These are phyloP conservation scores for Saccharomycopsis hybrid DNA, from an alignment of 1,139 yeast species.

Conservation along the genomic window DNA sequence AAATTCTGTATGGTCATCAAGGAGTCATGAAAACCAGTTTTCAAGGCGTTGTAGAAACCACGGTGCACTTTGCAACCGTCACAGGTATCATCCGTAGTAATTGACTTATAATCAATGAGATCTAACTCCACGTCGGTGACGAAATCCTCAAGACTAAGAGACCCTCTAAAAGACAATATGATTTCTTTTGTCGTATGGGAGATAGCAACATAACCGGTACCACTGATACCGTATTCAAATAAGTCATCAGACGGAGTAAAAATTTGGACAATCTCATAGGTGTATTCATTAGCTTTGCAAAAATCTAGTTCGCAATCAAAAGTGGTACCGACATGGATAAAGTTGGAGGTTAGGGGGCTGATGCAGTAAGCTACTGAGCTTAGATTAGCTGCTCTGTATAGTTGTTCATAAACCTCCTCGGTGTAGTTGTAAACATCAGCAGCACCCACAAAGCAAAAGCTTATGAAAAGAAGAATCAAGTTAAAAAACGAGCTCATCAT, in stretches of 20 bases:
- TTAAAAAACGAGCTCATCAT: no score
- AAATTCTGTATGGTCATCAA: not conserved
- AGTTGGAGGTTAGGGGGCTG: not conserved
- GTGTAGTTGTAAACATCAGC: slow-evolving; percentile 1
- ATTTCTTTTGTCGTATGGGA: slow-evolving; percentile 14
- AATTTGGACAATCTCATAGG: slow-evolving; percentile 9
- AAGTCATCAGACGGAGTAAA: slow-evolving; percentile 3
- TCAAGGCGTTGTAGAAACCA: slow-evolving; percentile 34
- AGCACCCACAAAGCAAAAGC: no score
- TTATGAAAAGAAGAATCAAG: no score
- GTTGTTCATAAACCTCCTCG: slow-evolving; percentile 16
- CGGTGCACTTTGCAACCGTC: slow-evolving; percentile 40
- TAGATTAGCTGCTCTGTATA: slow-evolving; percentile 16
- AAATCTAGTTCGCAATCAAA: slow-evolving; percentile 17
- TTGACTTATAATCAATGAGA: slow-evolving; percentile 6
- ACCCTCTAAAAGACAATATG: slow-evolving; percentile 17
- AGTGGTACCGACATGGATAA: slow-evolving; percentile 2
- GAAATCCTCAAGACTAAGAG: slow-evolving; percentile 10
- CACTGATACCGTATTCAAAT: slow-evolving; percentile 1
- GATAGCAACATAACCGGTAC: slow-evolving; percentile 16
- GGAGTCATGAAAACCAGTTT: slow-evolving; percentile 1
- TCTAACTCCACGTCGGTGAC: slow-evolving; percentile 5
- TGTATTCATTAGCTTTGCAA: slow-evolving; percentile 10
- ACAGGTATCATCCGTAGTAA: slow-evolving; percentile 27
- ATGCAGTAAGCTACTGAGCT: slow-evolving; percentile 18